These are phyloP conservation scores for Sonneratia alba DNA, from an alignment of 345 rosid species.

Conservation along the genomic window DNA sequence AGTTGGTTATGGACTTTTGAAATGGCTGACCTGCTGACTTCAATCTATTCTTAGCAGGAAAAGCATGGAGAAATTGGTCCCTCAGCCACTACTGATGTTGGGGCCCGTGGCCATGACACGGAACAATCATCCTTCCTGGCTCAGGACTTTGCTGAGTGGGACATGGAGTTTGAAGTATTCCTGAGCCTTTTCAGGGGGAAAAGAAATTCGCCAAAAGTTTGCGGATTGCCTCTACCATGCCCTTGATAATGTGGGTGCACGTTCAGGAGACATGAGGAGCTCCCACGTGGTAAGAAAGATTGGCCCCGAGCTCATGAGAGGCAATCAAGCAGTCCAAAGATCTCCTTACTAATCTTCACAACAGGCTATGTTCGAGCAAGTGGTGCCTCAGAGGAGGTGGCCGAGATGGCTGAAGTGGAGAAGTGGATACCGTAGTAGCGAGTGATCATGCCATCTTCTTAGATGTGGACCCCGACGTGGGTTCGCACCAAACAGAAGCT, in stretches of 20 bases:
- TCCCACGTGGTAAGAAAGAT: background rate
- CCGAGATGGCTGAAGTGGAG: background rate
- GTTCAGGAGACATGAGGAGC: background rate
- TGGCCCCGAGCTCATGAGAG: background rate
- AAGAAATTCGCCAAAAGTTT: background rate
- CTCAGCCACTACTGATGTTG: background rate
- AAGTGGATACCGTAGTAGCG: background rate
- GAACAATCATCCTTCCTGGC: background rate
- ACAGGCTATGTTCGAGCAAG: background rate
- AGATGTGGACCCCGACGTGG: background rate
- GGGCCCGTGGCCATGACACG: background rate
- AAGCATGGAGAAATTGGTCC: background rate
- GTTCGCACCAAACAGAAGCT: background rate
- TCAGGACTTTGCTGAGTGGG: background rate
- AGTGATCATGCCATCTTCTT: background rate
- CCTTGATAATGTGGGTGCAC: background rate
- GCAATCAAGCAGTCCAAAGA: background rate
- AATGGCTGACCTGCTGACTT: too few relatives aligned
- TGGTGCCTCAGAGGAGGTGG: conserved; percentile 5
- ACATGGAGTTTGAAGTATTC: background rate
- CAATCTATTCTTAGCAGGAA: too few relatives aligned
- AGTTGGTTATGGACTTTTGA: too few relatives aligned
- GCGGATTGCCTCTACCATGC: background rate
- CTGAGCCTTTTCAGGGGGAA: conserved; percentile 6
- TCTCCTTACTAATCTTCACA: background rate